Conservation (phyloP, 129 eudicot genomes). For the Lactuca sativa region DNA sequence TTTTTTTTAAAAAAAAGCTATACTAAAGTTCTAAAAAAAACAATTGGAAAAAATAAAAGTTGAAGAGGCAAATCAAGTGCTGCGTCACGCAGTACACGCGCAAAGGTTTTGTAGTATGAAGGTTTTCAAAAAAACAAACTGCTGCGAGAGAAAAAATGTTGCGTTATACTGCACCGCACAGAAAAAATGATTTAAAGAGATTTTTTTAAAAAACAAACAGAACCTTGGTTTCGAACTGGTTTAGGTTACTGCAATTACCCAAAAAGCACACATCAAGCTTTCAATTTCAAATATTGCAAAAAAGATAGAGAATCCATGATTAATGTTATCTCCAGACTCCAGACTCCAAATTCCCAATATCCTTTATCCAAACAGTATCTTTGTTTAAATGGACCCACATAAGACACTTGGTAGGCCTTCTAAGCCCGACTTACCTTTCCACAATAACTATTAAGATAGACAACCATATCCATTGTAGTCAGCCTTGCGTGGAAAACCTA, state of each 20-base stretch:
- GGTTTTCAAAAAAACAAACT: too few relatives aligned
- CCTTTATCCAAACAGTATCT: not conserved
- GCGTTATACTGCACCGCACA: too few relatives aligned
- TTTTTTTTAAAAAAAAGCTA: too few relatives aligned
- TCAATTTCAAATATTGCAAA: not conserved
- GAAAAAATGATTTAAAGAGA: too few relatives aligned
- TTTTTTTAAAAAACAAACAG: too few relatives aligned
- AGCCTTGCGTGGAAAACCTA: not conserved
- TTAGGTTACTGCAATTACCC: not conserved
- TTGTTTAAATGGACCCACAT: not conserved
- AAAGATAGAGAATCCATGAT: not conserved
- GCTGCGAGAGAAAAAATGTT: too few relatives aligned
- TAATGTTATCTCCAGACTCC: slow-evolving; percentile 1
- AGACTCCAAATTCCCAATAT: not conserved
- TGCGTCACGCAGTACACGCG: too few relatives aligned
- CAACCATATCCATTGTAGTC: not conserved
- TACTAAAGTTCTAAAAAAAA: too few relatives aligned
- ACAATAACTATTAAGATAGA: slow-evolving; percentile 1
- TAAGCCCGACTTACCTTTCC: not conserved
- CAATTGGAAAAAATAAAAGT: too few relatives aligned
- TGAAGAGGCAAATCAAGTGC: too few relatives aligned
- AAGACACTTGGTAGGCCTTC: not conserved
- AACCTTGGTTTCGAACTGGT: too few relatives aligned
- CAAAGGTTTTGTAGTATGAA: too few relatives aligned
- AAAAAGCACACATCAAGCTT: slow-evolving; percentile 4